phyloP scores from a whole-genome alignment of 1,284 basidiomycete genomes.

The Athelia psychrophila region DNA sequence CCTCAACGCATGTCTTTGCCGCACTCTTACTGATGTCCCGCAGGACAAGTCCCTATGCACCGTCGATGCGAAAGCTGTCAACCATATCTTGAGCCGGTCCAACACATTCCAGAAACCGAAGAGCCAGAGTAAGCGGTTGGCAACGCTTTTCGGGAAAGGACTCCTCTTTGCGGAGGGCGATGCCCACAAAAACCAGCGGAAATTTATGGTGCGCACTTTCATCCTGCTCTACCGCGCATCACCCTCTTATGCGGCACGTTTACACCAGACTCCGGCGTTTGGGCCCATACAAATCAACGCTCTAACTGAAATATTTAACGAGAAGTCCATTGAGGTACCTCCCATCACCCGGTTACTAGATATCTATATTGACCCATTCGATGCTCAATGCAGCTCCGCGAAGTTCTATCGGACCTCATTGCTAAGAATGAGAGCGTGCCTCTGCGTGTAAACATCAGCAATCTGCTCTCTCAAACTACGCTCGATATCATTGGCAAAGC shows the following conservation, averaged over 20 bases:
- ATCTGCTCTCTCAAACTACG: conserved; percentile 13
- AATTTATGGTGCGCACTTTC: background rate
- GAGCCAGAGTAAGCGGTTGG: background rate
- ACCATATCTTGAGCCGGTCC: conserved; percentile 3
- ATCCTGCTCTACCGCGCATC: background rate
- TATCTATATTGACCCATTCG: background rate
- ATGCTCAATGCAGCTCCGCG: background rate
- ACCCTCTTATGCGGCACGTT: background rate
- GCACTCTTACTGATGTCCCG: background rate
- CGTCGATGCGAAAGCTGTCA: conserved; percentile 3
- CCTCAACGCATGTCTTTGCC: background rate
- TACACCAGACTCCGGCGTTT: background rate
- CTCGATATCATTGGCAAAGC: conserved; percentile 20
- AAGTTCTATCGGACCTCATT: background rate
- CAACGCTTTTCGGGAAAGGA: background rate
- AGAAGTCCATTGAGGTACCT: background rate
- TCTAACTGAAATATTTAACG: conserved; percentile 1
- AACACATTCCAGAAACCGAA: conserved; percentile 3
- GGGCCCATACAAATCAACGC: background rate
- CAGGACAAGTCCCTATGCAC: background rate
- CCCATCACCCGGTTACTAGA: background rate
- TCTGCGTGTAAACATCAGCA: conserved; percentile 9
- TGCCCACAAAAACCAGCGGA: background rate
- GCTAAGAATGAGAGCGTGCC: background rate
- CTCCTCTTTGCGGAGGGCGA: background rate